Evolutionary conservation across 306 rosid genomes (phyloP), one percentile per base, ranked within the genome.

Genomic region (Trichosanthes cucumerina): DNA sequence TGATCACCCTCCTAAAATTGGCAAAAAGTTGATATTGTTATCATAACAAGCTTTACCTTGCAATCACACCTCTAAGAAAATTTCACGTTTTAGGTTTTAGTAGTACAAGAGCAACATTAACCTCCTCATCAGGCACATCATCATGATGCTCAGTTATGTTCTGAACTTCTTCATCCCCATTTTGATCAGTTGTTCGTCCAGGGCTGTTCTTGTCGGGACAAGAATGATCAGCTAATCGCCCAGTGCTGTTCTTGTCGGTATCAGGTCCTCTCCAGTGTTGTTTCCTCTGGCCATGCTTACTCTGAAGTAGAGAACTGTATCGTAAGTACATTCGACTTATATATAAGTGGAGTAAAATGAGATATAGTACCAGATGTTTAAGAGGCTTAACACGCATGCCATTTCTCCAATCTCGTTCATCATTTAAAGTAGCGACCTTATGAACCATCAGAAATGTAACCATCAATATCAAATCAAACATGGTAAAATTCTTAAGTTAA

Each of bases 321-420:
- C 14, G 52, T 83, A 68, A 84, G 70, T 53, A 72, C 68, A 78
- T 11, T 66, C 68, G 58, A 79, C 21, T 75, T 14, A 80, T 28
- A 47, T 38, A 26, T 39, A 83, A 50, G 50, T 31, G 78, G 83
- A 46, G 39, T 24, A 79, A 14, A 63, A 76, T 23, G 0, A 36
- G 28, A 4, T 15, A 28, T 15, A 62, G 59, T 76, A 96, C 99
- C 98, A 76, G 79, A 77, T 60, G 86, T 80, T 90, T 91, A 77
- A 96, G 90, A 82, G 84, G 83, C 90, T 96, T 96, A 85, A 96
- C 99, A 21, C 83, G 90, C 98, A 96, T 82, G 87, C 99, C 94
- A 86, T 87, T 91, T 85, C 99, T 90, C 99, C 99, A 96, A 83
- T 96, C 98, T 83, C 81, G 84, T 79, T 90, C 91, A 64, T 96